A percentile compares a stretch with the other conserved stretches of the same genome.
Conservation (phyloP, 225 moss, liverwort and hornwort species). For the Straminergon stramineum region DNA sequence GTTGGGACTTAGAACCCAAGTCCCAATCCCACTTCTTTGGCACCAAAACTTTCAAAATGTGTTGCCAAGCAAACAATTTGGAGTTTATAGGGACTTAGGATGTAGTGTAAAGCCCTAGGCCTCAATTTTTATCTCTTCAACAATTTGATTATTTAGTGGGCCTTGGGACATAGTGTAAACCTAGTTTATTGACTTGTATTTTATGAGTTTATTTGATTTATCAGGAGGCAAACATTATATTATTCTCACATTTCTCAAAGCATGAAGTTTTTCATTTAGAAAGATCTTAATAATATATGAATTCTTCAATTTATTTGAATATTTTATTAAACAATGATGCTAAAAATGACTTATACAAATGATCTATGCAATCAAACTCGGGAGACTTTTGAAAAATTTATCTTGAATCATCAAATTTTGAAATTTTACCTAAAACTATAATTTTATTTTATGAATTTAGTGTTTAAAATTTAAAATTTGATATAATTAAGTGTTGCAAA, state of each 20-base stretch:
- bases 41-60: no score
- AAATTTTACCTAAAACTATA: no score
- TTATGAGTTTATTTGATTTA: neutral
- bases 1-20: accelerated
- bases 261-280: neutral
- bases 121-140: neutral
- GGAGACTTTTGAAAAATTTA: neutral
- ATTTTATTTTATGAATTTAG: no score
- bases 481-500: neutral
- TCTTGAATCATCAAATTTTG: no score
- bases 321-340: neutral
- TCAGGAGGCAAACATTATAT: neutral
- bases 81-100: no score
- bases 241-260: neutral
- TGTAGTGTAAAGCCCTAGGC: accelerated
- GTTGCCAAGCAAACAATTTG: no score
- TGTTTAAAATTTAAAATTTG: no score
- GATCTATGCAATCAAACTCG: neutral
- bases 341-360: neutral
- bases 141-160: neutral
- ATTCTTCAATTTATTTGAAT: neutral
- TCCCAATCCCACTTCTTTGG: no score
- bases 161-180: neutral
- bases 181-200: neutral
- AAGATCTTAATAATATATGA: neutral